phyloP scores from a whole-genome alignment of 768 basidiomycete genomes.

The Candolleomyces efflorescens region DNA sequence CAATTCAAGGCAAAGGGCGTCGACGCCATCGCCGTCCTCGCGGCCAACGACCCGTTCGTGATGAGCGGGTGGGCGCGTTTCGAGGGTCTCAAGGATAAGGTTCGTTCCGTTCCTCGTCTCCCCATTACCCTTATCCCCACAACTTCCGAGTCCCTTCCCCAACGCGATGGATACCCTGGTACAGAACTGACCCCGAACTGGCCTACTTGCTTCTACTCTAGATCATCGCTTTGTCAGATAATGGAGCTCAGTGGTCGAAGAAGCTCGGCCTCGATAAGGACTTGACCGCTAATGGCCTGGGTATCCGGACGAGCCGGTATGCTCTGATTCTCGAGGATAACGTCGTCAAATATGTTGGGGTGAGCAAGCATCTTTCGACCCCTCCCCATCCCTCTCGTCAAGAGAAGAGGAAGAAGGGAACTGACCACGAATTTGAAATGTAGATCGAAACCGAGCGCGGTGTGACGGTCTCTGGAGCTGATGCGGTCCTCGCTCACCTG shows the following conservation, averaged over 20 bases:
- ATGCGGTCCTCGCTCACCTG: conserved; percentile 50
- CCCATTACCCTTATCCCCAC: background rate
- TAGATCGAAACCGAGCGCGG: conserved; percentile 47
- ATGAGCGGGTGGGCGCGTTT: conserved; percentile 61
- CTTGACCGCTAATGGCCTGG: conserved; percentile 44
- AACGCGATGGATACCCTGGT: too few relatives aligned
- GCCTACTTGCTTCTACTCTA: too few relatives aligned
- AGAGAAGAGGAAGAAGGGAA: conserved; percentile 9
- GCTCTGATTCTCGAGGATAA: conserved; percentile 67
- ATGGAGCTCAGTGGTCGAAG: conserved; percentile 50
- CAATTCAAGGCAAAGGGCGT: conserved; percentile 78
- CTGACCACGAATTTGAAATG: background rate
- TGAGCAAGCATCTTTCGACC: conserved; percentile 24
- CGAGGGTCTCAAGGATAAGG: conserved; percentile 66
- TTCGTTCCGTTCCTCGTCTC: conserved; percentile 12
- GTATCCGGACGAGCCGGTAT: conserved; percentile 57
- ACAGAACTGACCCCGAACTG: too few relatives aligned
- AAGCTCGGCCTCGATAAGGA: conserved; percentile 53
- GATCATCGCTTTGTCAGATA: conserved; percentile 60
- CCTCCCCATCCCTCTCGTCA: too few relatives aligned
- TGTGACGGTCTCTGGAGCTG: conserved; percentile 55
- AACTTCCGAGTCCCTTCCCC: too few relatives aligned
- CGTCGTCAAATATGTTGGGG: conserved; percentile 62
- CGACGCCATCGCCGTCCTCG: conserved; percentile 65
- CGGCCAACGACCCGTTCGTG: conserved; percentile 80